phyloP scores from a whole-genome alignment of 768 basidiomycete genomes.

The Postia placenta region DNA sequence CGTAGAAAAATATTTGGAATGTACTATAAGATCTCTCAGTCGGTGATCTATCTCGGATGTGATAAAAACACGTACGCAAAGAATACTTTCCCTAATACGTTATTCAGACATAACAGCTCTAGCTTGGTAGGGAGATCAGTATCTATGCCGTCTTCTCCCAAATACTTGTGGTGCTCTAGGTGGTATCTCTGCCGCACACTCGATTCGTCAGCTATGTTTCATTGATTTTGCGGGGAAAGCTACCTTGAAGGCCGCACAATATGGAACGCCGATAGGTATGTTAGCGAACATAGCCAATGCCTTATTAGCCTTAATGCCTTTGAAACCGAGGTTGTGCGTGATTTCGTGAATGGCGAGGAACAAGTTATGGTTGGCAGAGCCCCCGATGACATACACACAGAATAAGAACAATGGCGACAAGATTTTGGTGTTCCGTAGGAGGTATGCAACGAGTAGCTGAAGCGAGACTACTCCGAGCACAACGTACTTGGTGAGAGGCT shows the following conservation, averaged over 20 bases:
- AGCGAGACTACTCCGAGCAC: conserved; percentile 77
- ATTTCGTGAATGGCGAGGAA: conserved; percentile 99
- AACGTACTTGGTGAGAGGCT: conserved; percentile 86
- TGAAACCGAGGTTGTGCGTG: conserved; percentile 95
- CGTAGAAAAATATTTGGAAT: conserved; percentile 98
- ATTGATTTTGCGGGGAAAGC: background rate
- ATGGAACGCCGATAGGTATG: conserved; percentile 90
- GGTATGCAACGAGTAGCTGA: conserved; percentile 61
- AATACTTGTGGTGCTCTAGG: conserved; percentile 92
- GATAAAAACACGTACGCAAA: conserved; percentile 65
- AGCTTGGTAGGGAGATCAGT: conserved; percentile 87
- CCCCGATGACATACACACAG: conserved; percentile 81
- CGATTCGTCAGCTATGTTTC: background rate
- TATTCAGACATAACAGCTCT: conserved; percentile 84
- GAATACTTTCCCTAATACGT: conserved; percentile 96
- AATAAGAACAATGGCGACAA: conserved; percentile 68
- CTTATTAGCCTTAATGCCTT: conserved; percentile 76
- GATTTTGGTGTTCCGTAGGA: conserved; percentile 63
- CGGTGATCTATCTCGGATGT: background rate
- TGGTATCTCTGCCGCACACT: conserved; percentile 64
- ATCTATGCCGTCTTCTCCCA: conserved; percentile 95
- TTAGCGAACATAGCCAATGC: conserved; percentile 87
- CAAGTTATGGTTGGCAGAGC: conserved; percentile 94
- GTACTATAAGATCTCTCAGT: conserved; percentile 45
- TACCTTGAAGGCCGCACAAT: conserved; percentile 93